Evolutionary conservation across 495 filamentous ascomycete species (phyloP).

Genomic region (Lasiosphaeris hirsuta): DNA sequence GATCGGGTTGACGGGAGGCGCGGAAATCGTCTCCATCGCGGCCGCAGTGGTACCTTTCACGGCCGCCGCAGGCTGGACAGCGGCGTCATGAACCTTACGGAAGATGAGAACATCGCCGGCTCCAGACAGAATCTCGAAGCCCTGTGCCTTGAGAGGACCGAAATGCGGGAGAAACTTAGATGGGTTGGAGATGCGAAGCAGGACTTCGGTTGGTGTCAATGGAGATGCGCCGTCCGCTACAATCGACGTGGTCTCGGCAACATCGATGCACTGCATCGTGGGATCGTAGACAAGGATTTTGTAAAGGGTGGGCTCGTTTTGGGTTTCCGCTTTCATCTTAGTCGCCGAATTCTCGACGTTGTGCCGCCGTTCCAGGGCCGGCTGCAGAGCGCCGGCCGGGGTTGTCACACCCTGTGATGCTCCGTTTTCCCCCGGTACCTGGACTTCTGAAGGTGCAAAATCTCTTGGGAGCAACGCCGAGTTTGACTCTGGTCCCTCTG

Average conservation of each 20-base stretch:
- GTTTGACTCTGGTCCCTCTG: conserved; percentile 7
- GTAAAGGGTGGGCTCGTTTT: conserved; percentile 50
- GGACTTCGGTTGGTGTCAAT: conserved; percentile 56
- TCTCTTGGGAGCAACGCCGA: conserved; percentile 20
- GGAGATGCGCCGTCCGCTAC: conserved; percentile 43
- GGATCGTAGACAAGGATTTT: conserved; percentile 73
- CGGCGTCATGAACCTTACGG: conserved; percentile 49
- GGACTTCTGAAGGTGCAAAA: not conserved
- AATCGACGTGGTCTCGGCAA: conserved; percentile 60
- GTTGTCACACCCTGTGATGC: not conserved
- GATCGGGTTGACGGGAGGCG: conserved; percentile 47
- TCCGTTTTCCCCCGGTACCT: not conserved
- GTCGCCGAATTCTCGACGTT: not conserved
- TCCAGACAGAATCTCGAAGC: conserved; percentile 72
- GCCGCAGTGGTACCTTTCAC: not conserved
- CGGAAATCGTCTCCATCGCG: not conserved
- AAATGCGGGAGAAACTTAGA: conserved; percentile 71
- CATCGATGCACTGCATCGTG: conserved; percentile 55
- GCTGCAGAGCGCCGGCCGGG: conserved; percentile 27
- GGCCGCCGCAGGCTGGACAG: not conserved
- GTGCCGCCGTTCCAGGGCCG: conserved; percentile 33
- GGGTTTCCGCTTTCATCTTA: not conserved
- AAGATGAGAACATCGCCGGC: conserved; percentile 70
- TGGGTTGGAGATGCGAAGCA: conserved; percentile 65
- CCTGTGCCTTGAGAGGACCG: conserved; percentile 57